Evolutionary conservation across 1,284 basidiomycete genomes (phyloP).

Genomic region (Apiotrichum veenhuisii): DNA sequence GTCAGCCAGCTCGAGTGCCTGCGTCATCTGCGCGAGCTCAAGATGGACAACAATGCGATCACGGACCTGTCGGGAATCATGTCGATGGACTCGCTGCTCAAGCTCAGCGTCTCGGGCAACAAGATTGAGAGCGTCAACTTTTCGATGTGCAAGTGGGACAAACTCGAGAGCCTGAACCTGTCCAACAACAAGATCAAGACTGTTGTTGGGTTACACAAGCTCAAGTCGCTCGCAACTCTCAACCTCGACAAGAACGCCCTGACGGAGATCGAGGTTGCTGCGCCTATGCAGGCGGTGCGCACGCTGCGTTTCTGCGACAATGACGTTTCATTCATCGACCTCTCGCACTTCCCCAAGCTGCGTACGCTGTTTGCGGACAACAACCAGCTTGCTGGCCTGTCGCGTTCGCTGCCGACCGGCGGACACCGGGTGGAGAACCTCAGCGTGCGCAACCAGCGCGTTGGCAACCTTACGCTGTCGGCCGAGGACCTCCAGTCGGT

Average conservation of each 20-base stretch:
- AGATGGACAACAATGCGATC: slow-evolving; percentile 80
- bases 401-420: slow-evolving; percentile 54
- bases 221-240: slow-evolving; percentile 64
- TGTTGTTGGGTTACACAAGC: slow-evolving; percentile 60
- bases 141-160: slow-evolving; percentile 63
- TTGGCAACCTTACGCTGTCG: slow-evolving; percentile 45
- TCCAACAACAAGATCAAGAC: slow-evolving; percentile 68
- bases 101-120: slow-evolving; percentile 79
- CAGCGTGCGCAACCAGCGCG: slow-evolving; percentile 79
- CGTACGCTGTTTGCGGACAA: slow-evolving; percentile 91
- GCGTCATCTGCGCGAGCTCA: slow-evolving; percentile 79
- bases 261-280: slow-evolving; percentile 23
- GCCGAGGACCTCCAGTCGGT: slow-evolving; percentile 77
- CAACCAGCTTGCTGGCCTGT: slow-evolving; percentile 61
- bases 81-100: slow-evolving; percentile 71
- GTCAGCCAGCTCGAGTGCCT: slow-evolving; percentile 78
- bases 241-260: slow-evolving; percentile 73
- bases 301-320: slow-evolving; percentile 84
- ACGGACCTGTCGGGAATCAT: slow-evolving; percentile 72
- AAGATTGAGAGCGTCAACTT: slow-evolving; percentile 64
- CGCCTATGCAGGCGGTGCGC: slow-evolving; percentile 64
- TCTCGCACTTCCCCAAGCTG: slow-evolving; percentile 65
- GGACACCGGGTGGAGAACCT: slow-evolving; percentile 77
- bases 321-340: slow-evolving; percentile 65
- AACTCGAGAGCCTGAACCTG: slow-evolving; percentile 78